Evolutionary conservation across 306 rosid species (phyloP), one percentile per base, ranked within the genome.

Genomic region (Clitoria ternatea): DNA sequence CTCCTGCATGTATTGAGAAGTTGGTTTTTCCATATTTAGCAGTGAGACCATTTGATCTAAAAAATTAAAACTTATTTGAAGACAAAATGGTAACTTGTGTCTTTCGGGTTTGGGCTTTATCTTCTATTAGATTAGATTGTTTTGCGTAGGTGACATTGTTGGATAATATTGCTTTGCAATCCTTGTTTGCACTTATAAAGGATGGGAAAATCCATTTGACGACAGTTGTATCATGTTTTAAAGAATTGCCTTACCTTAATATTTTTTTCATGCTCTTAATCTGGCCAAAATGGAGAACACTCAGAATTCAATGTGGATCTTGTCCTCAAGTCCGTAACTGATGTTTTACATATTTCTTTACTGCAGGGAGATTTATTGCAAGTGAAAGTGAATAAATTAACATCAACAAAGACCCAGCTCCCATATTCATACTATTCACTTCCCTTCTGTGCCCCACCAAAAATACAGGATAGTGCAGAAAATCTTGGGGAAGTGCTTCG

Each of bases 401-500:
- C 96, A 0, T 94, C 99, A 26, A 88, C 84, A n/a, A 94, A 91
- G 92, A 94, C 99, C 78, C 99, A 94, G 83, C 97, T 94, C 63
- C 99, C 99, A 0, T 94, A 94, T 80, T 53, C 97, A 9, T 94
- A 65, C 78, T 94, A 91, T 80, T 89, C 99, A 40, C 95, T 94
- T 67, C 96, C 92, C 4, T 91, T 75, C 78, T 72, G 85, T 24
- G 19, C 24, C 1, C 99, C 99, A 0, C n/a, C 32, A 6, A 83
- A 87, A 73, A 94, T 94, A 33, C 74, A 80, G 77, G 99, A 94
- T 49, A 94, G 97, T 77, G 80, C 99, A 30, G 97, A 94, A 82
- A 94, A 94, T 77, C 96, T 94, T 6, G 98, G 97, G 75, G 99
- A 94, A 85, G 99, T 94, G 15, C 96, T 94, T 69, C 99, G 99